Conservation (phyloP, 768 basidiomycete genomes). For the Termitomyces eurrhizus region DNA sequence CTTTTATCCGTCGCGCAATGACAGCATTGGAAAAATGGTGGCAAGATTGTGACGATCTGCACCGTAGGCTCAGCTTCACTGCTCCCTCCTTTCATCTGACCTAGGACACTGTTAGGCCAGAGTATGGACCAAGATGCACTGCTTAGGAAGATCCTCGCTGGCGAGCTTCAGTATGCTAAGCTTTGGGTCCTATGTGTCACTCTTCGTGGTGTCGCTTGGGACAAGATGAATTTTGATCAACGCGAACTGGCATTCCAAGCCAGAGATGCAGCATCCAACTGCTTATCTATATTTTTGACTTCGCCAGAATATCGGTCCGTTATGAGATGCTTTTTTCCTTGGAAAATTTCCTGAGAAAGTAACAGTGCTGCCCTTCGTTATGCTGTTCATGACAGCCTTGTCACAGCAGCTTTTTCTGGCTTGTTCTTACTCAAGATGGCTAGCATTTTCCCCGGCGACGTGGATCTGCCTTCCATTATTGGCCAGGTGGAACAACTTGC, state of each 20-base stretch:
- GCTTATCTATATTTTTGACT: slow-evolving; percentile 78
- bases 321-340: slow-evolving; percentile 16
- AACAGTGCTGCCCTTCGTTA: slow-evolving; percentile 82
- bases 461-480: slow-evolving; percentile 74
- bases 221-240: slow-evolving; percentile 94
- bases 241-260: slow-evolving; percentile 94
- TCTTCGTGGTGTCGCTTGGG: slow-evolving; percentile 88
- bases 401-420: slow-evolving; percentile 88
- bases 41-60: slow-evolving; percentile 81
- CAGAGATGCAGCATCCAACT: slow-evolving; percentile 87
- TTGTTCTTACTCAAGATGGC: slow-evolving; percentile 94
- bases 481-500: slow-evolving; percentile 88
- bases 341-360: background rate
- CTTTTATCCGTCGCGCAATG: slow-evolving; percentile 85
- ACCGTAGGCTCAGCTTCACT: slow-evolving; percentile 44
- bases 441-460: slow-evolving; percentile 82
- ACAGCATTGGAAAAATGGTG: slow-evolving; percentile 90
- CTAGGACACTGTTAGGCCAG: slow-evolving; percentile 42
- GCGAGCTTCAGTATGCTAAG: slow-evolving; percentile 90
- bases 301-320: slow-evolving; percentile 81
- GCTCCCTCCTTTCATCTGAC: slow-evolving; percentile 8
- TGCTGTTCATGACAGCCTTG: slow-evolving; percentile 90
- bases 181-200: slow-evolving; percentile 94
- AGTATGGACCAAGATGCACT: slow-evolving; percentile 84
- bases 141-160: slow-evolving; percentile 81